Base-by-base conservation (phyloP, 23 red algal genomes). In the Agarophyton chilense region DNA sequence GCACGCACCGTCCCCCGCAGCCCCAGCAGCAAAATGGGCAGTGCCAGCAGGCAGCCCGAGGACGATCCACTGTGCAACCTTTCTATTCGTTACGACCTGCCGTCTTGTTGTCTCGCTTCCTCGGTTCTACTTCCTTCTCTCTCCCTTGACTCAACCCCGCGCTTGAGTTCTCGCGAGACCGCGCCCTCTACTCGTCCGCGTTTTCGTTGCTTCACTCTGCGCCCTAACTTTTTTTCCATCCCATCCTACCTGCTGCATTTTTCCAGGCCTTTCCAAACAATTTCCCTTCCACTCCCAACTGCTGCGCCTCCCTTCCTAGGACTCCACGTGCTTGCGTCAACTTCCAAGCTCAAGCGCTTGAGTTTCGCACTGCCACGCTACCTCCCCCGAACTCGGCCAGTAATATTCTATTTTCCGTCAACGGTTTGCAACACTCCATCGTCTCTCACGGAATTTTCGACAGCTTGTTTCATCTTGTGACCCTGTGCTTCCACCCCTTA, bases 21-120 rank as follows among this genome's bases (percentile, higher is more conserved):
- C n/a, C n/a, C n/a, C n/a, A n/a, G n/a, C n/a, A n/a, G n/a, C n/a
- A n/a, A n/a, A n/a, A n/a, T n/a, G n/a, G n/a, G n/a, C n/a, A n/a
- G n/a, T n/a, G n/a, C n/a, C n/a, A n/a, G n/a, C n/a, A n/a, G n/a
- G n/a, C n/a, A n/a, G n/a, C n/a, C n/a, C n/a, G n/a, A n/a, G n/a
- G n/a, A n/a, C n/a, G n/a, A 21, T 49, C 68, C 43, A 21, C 33
- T 74, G 68, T 35, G 43, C 41, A 26, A 18, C 24, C 39, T 46
- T 74, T 74, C 43, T 39, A 49, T 45, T 46, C 68, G 68, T 74
- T 74, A 74, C 68, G 21, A 74, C 13, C 25, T 74, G 32, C 29
- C 43, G 1, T 0, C 43, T 32, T 44, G 56, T 4, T 61, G n/a
- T 72, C 39, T 21, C 17, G 17, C 68, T 46, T n/a, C 43, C 38